Evolutionary conservation across 176 grass and related monocot genomes (phyloP).

Genomic region (Pontederia paniculata): DNA sequence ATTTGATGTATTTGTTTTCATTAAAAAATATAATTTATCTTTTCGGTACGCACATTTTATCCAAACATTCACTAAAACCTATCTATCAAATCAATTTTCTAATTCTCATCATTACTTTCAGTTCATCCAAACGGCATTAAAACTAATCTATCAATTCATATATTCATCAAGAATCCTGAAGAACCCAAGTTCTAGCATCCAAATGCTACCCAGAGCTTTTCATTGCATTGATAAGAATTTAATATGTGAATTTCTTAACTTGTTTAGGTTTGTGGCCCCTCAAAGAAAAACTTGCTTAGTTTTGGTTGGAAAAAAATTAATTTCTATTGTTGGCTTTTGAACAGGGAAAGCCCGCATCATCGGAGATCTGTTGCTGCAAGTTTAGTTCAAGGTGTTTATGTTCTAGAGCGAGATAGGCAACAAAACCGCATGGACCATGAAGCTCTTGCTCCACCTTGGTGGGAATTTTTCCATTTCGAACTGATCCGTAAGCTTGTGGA

Average conservation of each 20-base stretch:
- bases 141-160: no score
- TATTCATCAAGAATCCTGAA: no score
- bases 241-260: neutral
- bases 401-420: conserved; percentile 77
- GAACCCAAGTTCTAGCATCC: no score
- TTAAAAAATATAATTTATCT: no score
- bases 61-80: no score
- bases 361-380: conserved; percentile 69
- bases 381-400: conserved; percentile 86
- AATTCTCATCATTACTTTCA: no score
- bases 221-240: neutral
- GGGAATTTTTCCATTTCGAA: conserved; percentile 80
- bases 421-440: conserved; percentile 41
- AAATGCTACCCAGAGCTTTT: no score
- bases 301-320: conserved; percentile 16
- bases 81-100: no score
- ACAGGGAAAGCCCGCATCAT: conserved; percentile 55
- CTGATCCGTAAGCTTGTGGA: conserved; percentile 70
- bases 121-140: no score
- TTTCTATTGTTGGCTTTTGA: conserved; percentile 20
- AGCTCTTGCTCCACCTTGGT: conserved; percentile 62
- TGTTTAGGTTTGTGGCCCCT: neutral
- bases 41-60: no score
- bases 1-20: no score
- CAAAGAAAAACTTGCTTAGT: conserved; percentile 4